phyloP scores from a whole-genome alignment of 306 rosid genomes.

The Malus asiatica region DNA sequence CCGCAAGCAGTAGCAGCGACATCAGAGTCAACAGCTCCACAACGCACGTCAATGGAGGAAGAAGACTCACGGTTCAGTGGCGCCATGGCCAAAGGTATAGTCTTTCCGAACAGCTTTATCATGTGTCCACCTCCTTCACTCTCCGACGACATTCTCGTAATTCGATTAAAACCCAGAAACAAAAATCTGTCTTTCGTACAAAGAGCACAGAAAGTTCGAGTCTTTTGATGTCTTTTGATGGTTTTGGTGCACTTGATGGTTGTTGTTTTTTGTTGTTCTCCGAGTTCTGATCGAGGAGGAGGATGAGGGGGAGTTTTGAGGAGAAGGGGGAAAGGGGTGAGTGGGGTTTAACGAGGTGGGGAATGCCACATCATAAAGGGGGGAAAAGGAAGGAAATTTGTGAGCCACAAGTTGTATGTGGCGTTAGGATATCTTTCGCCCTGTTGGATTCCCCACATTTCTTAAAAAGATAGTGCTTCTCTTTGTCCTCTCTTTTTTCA shows the following conservation, averaged over 20 bases:
- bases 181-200: neutral
- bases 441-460: conserved; percentile 66
- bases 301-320: neutral
- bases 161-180: neutral
- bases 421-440: conserved; percentile 62
- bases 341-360: conserved; percentile 21
- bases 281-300: neutral
- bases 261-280: neutral
- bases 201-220: neutral
- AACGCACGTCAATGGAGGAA: conserved; percentile 6
- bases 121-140: conserved; percentile 32
- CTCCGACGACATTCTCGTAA: conserved; percentile 58
- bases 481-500: conserved; percentile 27
- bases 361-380: conserved; percentile 50
- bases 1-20: neutral
- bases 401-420: conserved; percentile 86
- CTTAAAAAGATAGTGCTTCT: conserved; percentile 52
- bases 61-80: conserved; percentile 21
- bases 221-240: neutral
- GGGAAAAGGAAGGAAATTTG: conserved; percentile 28
- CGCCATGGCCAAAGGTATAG: conserved; percentile 37
- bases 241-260: neutral
- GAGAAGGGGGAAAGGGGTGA: neutral
- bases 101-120: conserved; percentile 77
- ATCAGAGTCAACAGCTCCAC: conserved; percentile 6